Evolutionary conservation across 495 filamentous ascomycete species (phyloP).

Genomic region (Massariosphaeria phaeospora): DNA sequence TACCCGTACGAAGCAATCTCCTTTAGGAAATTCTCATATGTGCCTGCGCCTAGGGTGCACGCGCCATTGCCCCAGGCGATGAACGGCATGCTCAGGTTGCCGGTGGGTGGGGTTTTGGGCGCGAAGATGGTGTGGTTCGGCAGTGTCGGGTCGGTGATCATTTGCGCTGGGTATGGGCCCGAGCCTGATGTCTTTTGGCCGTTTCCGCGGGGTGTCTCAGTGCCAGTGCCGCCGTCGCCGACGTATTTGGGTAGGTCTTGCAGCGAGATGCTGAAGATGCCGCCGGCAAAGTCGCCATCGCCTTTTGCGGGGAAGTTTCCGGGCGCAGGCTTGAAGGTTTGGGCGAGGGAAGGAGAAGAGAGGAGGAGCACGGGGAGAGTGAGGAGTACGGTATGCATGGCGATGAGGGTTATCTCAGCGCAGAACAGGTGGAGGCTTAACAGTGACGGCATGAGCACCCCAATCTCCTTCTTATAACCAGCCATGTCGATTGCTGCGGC

Average conservation of each 20-base stretch:
- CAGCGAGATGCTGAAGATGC: constrained; percentile 21
- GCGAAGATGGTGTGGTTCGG: constrained; percentile 18
- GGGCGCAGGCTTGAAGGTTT: constrained; percentile 2
- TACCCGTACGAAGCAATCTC: constrained; percentile 24
- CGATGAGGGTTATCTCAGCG: no score
- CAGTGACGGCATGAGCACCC: no score
- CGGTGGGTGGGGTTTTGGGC: constrained; percentile 5
- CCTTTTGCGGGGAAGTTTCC: constrained; percentile 14
- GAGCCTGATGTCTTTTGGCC: constrained; percentile 11
- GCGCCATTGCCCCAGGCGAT: constrained; percentile 26
- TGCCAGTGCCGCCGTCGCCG: background rate
- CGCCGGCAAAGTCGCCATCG: constrained; percentile 14
- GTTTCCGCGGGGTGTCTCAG: constrained; percentile 2
- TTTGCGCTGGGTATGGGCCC: constrained; percentile 21
- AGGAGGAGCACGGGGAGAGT: no score
- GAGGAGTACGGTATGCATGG: no score
- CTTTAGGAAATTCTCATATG: constrained; percentile 15
- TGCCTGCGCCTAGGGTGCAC: background rate
- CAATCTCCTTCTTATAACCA: no score
- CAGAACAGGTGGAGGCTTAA: no score
- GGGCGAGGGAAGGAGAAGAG: background rate
- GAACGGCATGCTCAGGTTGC: constrained; percentile 18
- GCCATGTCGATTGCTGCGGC: no score
- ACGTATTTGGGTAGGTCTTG: constrained; percentile 15
- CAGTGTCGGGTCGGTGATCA: constrained; percentile 12